Evolutionary conservation across 1,139 yeast genomes (phyloP).

Genomic region (Yamadazyma diospyri): DNA sequence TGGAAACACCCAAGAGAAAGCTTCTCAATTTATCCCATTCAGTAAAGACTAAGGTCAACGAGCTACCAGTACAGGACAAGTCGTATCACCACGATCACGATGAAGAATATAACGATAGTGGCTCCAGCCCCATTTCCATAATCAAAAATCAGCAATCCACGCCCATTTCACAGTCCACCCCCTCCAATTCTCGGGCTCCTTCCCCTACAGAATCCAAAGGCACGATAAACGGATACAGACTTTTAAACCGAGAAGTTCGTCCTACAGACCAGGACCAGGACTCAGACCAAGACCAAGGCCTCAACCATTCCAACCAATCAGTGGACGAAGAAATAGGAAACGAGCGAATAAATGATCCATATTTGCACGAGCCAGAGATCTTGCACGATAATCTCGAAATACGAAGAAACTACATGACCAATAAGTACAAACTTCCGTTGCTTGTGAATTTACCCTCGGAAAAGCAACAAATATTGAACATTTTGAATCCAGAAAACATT

Average conservation of each 20-base stretch:
- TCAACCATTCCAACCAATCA: constrained; percentile 17
- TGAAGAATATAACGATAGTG: constrained; percentile 11
- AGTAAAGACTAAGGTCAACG: constrained; percentile 20
- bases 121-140: constrained; percentile 10
- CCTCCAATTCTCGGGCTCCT: constrained; percentile 27
- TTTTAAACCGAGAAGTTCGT: constrained; percentile 24
- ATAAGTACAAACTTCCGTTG: constrained; percentile 19
- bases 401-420: constrained; percentile 16
- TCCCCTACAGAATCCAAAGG: constrained; percentile 29
- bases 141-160: constrained; percentile 17
- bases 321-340: constrained; percentile 30
- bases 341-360: constrained; percentile 38
- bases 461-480: constrained; percentile 17
- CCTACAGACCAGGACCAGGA: neutral
- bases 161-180: constrained; percentile 36
- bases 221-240: constrained; percentile 32
- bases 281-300: constrained; percentile 6
- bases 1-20: constrained; percentile 17
- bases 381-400: constrained; percentile 4
- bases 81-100: constrained; percentile 6
- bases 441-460: constrained; percentile 10
- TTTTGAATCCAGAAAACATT: constrained; percentile 23
- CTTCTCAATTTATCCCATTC: constrained; percentile 26
- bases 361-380: constrained; percentile 17
- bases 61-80: constrained; percentile 10